Conservation (phyloP, 176 grass and related monocot species). For the Ensete ventricosum region DNA sequence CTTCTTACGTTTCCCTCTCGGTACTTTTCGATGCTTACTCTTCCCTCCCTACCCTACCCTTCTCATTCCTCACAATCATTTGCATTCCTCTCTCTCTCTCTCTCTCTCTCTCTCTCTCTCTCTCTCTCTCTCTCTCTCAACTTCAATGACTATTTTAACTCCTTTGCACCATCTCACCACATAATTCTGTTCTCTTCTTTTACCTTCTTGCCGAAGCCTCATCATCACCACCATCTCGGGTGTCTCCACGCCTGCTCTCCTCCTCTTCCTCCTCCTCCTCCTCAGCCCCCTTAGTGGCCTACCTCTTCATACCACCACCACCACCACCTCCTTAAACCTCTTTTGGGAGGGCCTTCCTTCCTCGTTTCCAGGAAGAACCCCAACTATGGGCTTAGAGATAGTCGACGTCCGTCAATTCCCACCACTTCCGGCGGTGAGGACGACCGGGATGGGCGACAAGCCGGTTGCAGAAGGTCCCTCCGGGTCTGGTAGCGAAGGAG, state of each 20-base stretch:
- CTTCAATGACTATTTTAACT: neutral
- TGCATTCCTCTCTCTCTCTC: neutral
- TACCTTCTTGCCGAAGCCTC: neutral
- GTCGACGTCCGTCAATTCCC: neutral
- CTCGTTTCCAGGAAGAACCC: neutral
- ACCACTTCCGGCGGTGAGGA: no score
- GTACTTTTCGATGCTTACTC: neutral
- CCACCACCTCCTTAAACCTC: neutral
- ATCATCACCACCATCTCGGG: slow-evolving; percentile 12
- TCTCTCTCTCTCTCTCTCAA: neutral
- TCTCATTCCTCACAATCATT: no score
- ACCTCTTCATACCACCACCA: slow-evolving; percentile 1
- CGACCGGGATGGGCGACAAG: no score
- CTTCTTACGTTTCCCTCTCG: neutral
- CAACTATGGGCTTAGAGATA: neutral
- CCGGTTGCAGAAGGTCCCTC: no score
- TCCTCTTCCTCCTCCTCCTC: neutral
- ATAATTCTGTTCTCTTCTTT: slow-evolving; percentile 6
- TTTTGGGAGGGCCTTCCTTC: no score
- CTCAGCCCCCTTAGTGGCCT: slow-evolving; percentile 2
- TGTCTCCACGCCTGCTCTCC: slow-evolving; percentile 13
- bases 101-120: neutral
- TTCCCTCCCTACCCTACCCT: no score
- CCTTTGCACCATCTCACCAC: neutral
- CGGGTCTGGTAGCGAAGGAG: neutral